A percentile compares a stretch with the other conserved stretches of the same genome.
Evolutionary conservation across 164 flowering plant species (phyloP).

Genomic region (Umbellularia californica): DNA sequence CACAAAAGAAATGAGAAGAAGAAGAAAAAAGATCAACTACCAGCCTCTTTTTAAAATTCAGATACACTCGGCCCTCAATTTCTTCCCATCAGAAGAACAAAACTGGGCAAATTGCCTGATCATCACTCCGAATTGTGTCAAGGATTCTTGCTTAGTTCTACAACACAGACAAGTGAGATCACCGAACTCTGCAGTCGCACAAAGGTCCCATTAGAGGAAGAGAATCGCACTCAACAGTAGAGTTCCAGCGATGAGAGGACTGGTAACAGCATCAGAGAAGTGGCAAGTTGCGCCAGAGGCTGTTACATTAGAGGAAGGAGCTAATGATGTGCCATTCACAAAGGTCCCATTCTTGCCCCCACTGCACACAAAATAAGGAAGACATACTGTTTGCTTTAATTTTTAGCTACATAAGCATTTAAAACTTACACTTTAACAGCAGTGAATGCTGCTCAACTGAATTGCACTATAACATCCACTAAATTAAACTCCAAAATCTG

Average conservation of each 20-base stretch:
- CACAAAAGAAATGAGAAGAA: not conserved
- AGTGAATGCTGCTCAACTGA: too few relatives aligned
- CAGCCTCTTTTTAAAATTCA: not conserved
- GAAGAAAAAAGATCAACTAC: not conserved
- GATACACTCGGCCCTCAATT: not conserved
- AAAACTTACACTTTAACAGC: too few relatives aligned
- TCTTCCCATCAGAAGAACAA: slow-evolving; percentile 7
- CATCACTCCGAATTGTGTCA: not conserved
- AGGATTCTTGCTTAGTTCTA: not conserved
- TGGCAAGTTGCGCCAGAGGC: slow-evolving; percentile 24
- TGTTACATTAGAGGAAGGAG: slow-evolving; percentile 71
- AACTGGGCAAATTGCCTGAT: not conserved
- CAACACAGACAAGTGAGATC: not conserved
- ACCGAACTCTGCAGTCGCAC: too few relatives aligned
- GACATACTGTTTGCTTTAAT: not conserved
- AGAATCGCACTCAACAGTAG: slow-evolving; percentile 31
- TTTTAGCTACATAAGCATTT: not conserved
- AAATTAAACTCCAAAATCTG: too few relatives aligned
- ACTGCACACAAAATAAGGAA: slow-evolving; percentile 26
- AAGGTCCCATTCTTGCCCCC: slow-evolving; percentile 52
- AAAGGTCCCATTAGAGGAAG: slow-evolving; percentile 18
- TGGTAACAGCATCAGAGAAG: slow-evolving; percentile 12
- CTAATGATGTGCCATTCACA: slow-evolving; percentile 46
- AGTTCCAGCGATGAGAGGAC: slow-evolving; percentile 23
- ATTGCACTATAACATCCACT: too few relatives aligned